Evolutionary conservation across 1,284 basidiomycete genomes (phyloP).

Genomic region (Vanrija sp.): DNA sequence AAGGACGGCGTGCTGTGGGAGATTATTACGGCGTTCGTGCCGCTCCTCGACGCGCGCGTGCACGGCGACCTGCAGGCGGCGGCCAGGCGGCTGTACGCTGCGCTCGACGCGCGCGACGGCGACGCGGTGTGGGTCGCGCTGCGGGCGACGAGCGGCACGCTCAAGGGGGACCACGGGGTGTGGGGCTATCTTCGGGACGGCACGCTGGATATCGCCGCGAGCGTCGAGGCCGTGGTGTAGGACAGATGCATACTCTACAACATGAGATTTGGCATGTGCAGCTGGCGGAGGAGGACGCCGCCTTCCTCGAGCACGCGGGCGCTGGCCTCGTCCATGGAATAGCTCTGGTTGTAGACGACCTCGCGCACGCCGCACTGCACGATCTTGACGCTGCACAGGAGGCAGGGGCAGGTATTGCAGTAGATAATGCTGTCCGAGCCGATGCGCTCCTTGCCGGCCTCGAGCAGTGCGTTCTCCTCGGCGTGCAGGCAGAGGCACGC

Average conservation of each 20-base stretch:
- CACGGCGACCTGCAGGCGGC: constrained; percentile 68
- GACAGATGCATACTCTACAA: neutral
- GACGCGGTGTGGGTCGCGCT: constrained; percentile 80
- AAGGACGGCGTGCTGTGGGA: constrained; percentile 73
- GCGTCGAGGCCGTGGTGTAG: constrained; percentile 14
- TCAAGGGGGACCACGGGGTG: constrained; percentile 19
- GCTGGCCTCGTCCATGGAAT: constrained; percentile 89
- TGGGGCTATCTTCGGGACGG: constrained; percentile 33
- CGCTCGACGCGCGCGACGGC: constrained; percentile 60
- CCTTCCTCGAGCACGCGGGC: constrained; percentile 71
- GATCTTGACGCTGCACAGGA: constrained; percentile 94
- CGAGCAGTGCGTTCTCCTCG: constrained; percentile 94
- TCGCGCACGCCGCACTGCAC: constrained; percentile 82
- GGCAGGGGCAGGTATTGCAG: constrained; percentile 90
- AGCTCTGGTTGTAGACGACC: constrained; percentile 93
- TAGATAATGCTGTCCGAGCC: constrained; percentile 82
- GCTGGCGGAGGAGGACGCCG: constrained; percentile 69
- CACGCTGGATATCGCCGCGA: constrained; percentile 23
- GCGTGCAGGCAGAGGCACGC: constrained; percentile 96
- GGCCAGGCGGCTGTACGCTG: constrained; percentile 63
- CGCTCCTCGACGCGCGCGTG: constrained; percentile 63
- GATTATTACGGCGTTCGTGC: constrained; percentile 64
- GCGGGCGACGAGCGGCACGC: constrained; percentile 51
- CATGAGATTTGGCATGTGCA: constrained; percentile 33
- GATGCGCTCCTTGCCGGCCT: constrained; percentile 81